These are phyloP conservation scores for Hypoxylon sp. DNA, from an alignment of 2,329 filamentous ascomycete species.

Conservation along the genomic window DNA sequence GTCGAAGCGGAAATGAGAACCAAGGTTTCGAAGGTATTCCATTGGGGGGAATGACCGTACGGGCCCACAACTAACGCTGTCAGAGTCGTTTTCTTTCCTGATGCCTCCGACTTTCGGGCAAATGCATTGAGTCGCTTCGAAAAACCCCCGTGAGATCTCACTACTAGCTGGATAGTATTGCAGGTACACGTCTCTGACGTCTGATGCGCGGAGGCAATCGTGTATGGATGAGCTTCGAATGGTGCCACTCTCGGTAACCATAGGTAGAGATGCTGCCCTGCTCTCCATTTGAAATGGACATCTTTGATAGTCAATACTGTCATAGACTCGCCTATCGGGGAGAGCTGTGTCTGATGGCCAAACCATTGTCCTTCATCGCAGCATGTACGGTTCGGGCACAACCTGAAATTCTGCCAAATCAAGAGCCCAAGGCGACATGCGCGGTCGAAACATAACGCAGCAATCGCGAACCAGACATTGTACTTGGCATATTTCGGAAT, in stretches of 20 bases:
- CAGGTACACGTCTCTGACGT: conserved; percentile 67
- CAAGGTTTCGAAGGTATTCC: conserved; percentile 72
- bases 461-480: conserved; percentile 77
- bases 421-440: conserved; percentile 65
- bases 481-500: conserved; percentile 71
- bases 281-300: conserved; percentile 71
- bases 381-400: conserved; percentile 58
- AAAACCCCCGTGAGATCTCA: conserved; percentile 70
- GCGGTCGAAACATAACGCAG: conserved; percentile 74
- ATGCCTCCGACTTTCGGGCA: conserved; percentile 58
- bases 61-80: conserved; percentile 70
- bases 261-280: conserved; percentile 73
- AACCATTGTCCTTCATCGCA: conserved; percentile 66
- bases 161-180: conserved; percentile 72
- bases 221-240: conserved; percentile 73
- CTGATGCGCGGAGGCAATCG: conserved; percentile 70
- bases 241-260: conserved; percentile 70
- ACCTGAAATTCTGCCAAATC: conserved; percentile 67
- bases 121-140: conserved; percentile 67
- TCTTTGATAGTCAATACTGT: conserved; percentile 73
- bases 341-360: conserved; percentile 67
- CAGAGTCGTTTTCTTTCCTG: conserved; percentile 53
- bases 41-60: conserved; percentile 69
- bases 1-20: conserved; percentile 74
- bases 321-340: conserved; percentile 65